A percentile compares a stretch with the other conserved stretches of the same genome.
Conservation (phyloP, 176 grass and related monocot species). For the Bonia amplexicaulis region DNA sequence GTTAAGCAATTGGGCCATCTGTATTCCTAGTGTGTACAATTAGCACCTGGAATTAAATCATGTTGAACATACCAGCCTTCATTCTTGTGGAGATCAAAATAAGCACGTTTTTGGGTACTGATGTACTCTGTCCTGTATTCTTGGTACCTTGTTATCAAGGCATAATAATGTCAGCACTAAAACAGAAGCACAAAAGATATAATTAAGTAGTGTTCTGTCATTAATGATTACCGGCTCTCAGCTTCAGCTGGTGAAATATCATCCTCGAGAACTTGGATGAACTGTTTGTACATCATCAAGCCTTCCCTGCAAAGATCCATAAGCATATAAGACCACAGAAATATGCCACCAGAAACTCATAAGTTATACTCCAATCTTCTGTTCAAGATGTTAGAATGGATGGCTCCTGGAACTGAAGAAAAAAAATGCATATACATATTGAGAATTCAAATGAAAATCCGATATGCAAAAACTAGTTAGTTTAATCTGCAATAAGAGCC, state of each 20-base stretch:
- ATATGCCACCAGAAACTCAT: background rate
- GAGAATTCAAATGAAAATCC: background rate
- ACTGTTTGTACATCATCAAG: slow-evolving; percentile 97
- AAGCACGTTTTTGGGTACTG: slow-evolving; percentile 88
- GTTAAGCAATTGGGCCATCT: background rate
- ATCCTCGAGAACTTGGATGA: slow-evolving; percentile 98
- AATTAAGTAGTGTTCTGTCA: background rate
- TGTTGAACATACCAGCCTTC: slow-evolving; percentile 64
- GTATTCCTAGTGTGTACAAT: background rate
- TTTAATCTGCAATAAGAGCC: background rate
- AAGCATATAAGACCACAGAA: slow-evolving; percentile 28
- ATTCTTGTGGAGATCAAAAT: slow-evolving; percentile 97
- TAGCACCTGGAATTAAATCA: slow-evolving; percentile 4
- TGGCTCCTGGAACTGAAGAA: background rate
- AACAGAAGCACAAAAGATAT: background rate
- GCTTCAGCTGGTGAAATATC: slow-evolving; percentile 95
- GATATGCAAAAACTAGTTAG: background rate
- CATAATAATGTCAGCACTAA: slow-evolving; percentile 6
- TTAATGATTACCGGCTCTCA: slow-evolving; percentile 58
- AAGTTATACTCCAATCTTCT: slow-evolving; percentile 1
- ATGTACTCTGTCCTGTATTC: slow-evolving; percentile 96
- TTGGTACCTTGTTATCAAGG: slow-evolving; percentile 69
- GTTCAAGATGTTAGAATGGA: background rate
- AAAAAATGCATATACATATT: background rate
- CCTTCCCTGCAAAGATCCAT: slow-evolving; percentile 71